phyloP scores from a whole-genome alignment of 306 rosid genomes.

The Casuarina cunninghamiana region DNA sequence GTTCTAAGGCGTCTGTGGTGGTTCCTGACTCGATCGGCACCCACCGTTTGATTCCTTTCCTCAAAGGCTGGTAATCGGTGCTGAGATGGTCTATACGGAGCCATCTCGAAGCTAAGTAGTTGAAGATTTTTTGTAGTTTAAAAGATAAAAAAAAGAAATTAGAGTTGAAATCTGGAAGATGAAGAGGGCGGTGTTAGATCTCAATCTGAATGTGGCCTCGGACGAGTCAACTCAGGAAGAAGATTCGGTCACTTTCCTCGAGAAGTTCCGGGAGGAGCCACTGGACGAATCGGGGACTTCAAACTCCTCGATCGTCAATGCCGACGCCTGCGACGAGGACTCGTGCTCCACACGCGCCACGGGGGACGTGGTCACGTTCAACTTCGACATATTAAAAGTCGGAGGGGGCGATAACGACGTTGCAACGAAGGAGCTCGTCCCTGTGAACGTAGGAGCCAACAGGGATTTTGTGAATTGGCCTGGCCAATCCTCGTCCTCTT shows the following conservation, averaged over 20 bases:
- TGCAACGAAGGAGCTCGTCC: slow-evolving; percentile 71
- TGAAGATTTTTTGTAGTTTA: background rate
- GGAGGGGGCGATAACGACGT: slow-evolving; percentile 39
- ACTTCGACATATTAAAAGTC: slow-evolving; percentile 81
- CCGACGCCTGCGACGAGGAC: slow-evolving; percentile 84
- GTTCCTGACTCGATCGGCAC: slow-evolving; percentile 30
- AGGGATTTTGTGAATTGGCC: slow-evolving; percentile 44
- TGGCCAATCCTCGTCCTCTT: slow-evolving; percentile 47
- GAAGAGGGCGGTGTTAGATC: slow-evolving; percentile 65
- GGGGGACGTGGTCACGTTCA: slow-evolving; percentile 57
- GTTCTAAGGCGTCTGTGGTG: slow-evolving; percentile 15
- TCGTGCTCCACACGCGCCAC: slow-evolving; percentile 81
- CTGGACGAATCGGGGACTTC: slow-evolving; percentile 95
- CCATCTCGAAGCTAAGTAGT: slow-evolving; percentile 21
- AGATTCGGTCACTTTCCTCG: slow-evolving; percentile 38
- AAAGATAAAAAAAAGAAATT: slow-evolving; percentile 4
- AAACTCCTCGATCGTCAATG: slow-evolving; percentile 91
- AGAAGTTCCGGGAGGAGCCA: slow-evolving; percentile 60
- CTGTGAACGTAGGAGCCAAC: slow-evolving; percentile 36
- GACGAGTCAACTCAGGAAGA: slow-evolving; percentile 51
- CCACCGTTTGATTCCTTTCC: slow-evolving; percentile 15
- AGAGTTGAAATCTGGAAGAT: slow-evolving; percentile 33
- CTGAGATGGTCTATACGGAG: background rate
- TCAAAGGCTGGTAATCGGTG: slow-evolving; percentile 25
- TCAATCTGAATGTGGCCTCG: slow-evolving; percentile 71